phyloP scores from a whole-genome alignment of 305 asterid species.

The Caryopteris hybrid region DNA sequence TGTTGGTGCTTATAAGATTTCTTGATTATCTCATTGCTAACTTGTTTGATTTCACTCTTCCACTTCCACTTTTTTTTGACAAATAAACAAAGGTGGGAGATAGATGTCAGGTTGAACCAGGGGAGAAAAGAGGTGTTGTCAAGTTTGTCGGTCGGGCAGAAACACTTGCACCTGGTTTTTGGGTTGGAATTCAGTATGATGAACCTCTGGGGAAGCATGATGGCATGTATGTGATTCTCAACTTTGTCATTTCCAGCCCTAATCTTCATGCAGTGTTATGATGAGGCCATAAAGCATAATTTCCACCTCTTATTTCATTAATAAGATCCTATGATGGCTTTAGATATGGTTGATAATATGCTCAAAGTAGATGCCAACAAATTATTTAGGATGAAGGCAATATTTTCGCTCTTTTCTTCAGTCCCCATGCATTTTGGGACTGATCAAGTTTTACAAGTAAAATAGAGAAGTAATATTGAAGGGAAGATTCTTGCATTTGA shows the following conservation, averaged over 20 bases:
- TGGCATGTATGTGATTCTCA: slow-evolving; percentile 65
- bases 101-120: slow-evolving; percentile 91
- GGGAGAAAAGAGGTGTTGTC: slow-evolving; percentile 80
- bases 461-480: background rate
- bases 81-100: slow-evolving; percentile 74
- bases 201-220: slow-evolving; percentile 96
- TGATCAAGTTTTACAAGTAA: background rate
- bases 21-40: background rate
- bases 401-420: background rate
- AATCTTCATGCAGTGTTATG: background rate
- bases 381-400: background rate
- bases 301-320: background rate
- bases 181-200: slow-evolving; percentile 91
- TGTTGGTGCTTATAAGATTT: background rate
- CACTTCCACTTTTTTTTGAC: too few species aligned
- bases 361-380: background rate
- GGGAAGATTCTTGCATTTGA: background rate
- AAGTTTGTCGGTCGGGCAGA: slow-evolving; percentile 86
- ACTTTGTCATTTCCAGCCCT: background rate
- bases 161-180: slow-evolving; percentile 82
- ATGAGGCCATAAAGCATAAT: background rate
- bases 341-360: background rate
- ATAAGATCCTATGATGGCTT: background rate
- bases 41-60: slow-evolving; percentile 15
- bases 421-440: background rate